Evolutionary conservation across 495 filamentous ascomycete genomes (phyloP), one percentile per base, ranked within the genome.

Genomic region (Cercophora sp.): DNA sequence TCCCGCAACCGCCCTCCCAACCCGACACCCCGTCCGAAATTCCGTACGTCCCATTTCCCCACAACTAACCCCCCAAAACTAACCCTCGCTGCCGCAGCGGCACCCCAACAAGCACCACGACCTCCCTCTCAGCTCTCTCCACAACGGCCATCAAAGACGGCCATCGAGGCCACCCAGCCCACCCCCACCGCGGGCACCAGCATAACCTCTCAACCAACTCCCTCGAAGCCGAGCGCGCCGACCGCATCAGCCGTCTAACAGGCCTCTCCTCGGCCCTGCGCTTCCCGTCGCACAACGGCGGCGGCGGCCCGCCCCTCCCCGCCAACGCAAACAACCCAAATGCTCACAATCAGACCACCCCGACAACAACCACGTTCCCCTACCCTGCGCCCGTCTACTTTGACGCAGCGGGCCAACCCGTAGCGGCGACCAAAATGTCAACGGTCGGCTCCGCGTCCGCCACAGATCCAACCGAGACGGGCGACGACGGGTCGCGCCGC

Each of bases 91-190:
- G n/a, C 24, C 48, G 22, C 59, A 95, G 90, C 51, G 91, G 91
- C 56, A 96, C 91, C n/a, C 91, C 91, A 3, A 94, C 89, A 55
- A 91, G 87, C 48, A 84, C 85, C 22, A 91, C 87, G 5, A 92
- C 89, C 9, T 88, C 88, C 20, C 81, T 96, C 53, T 93, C 88
- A 16, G 85, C 87, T 10, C 78, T 96, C 26, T 92, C 87, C 16
- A 96, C 91, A 23, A 91, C 89, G 5, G 91, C 91, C 41, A 93
- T 93, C 74, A 96, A 94, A 70, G 91, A 96, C 59, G 91, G 91
- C 52, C 89, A 94, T 57, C 85, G 86, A 52, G 91, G 91, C 61
- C 81, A 88, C 52, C 65, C 72, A 20, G 73, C 74, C 50, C 75
- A 76, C 76, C 44, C 64, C 49, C 69, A 72, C 54, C 79, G 79